Conservation (phyloP, 1,284 basidiomycete genomes). For the Stygiomarasmius scandens region DNA sequence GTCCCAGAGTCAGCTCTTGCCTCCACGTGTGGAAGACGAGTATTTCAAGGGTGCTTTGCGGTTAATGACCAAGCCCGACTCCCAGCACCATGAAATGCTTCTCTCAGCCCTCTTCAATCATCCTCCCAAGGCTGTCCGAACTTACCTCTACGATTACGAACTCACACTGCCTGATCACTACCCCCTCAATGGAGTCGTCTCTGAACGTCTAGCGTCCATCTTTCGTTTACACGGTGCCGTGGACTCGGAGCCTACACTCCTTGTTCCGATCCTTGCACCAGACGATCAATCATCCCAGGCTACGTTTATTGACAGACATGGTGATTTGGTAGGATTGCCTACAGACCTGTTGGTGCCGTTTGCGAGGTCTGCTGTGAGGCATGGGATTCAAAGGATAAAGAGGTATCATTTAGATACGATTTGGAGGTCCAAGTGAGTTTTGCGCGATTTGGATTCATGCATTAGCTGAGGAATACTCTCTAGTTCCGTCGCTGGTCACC, state of each 20-base stretch:
- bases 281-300: slow-evolving; percentile 68
- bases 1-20: slow-evolving; percentile 78
- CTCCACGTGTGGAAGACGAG: slow-evolving; percentile 79
- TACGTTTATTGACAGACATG: slow-evolving; percentile 79
- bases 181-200: slow-evolving; percentile 75
- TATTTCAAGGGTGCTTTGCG: slow-evolving; percentile 81
- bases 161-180: slow-evolving; percentile 73
- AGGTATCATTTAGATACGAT: slow-evolving; percentile 83
- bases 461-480: slow-evolving; percentile 3
- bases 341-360: slow-evolving; percentile 82
- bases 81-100: slow-evolving; percentile 72
- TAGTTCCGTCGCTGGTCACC: slow-evolving; percentile 71
- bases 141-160: slow-evolving; percentile 81
- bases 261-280: slow-evolving; percentile 69
- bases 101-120: slow-evolving; percentile 74
- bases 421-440: slow-evolving; percentile 63
- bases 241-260: slow-evolving; percentile 80
- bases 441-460: neutral
- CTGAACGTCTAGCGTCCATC: slow-evolving; percentile 74
- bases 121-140: slow-evolving; percentile 65
- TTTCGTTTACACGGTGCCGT: slow-evolving; percentile 91
- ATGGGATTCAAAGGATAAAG: slow-evolving; percentile 81
- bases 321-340: slow-evolving; percentile 81
- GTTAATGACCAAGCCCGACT: slow-evolving; percentile 77
- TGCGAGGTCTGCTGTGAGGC: slow-evolving; percentile 81